Evolutionary conservation across 78 protist species (phyloP).

Genomic region (Guillardia theta): DNA sequence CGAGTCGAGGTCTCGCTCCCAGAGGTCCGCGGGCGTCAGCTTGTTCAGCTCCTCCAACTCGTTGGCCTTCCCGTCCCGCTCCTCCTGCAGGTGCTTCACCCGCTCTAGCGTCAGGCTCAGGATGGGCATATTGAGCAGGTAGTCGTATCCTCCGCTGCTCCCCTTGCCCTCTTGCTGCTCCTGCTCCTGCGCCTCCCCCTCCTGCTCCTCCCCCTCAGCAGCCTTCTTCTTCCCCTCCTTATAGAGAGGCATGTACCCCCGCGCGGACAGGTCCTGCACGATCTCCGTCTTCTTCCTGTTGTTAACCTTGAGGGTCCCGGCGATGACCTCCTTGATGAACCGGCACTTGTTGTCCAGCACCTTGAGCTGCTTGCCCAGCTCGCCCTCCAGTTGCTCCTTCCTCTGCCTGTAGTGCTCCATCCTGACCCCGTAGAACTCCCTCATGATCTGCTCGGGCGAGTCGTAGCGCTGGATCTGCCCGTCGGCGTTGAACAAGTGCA

Average conservation of each 20-base stretch:
- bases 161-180: not conserved
- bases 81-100: conserved; percentile 32
- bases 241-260: not conserved
- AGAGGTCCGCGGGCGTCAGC: not conserved
- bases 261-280: not conserved
- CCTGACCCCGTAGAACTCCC: conserved; percentile 81
- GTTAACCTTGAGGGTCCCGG: not conserved
- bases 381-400: conserved; percentile 20
- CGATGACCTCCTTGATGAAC: conserved; percentile 38
- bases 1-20: not conserved
- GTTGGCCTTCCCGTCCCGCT: not conserved
- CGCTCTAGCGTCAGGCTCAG: conserved; percentile 53
- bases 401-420: conserved; percentile 77
- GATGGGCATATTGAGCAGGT: conserved; percentile 57
- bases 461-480: conserved; percentile 81
- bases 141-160: conserved; percentile 46
- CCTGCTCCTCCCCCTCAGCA: conserved; percentile 19
- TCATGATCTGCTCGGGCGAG: conserved; percentile 60
- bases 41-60: not conserved
- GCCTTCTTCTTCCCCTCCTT: not conserved
- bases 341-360: conserved; percentile 47
- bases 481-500: conserved; percentile 81
- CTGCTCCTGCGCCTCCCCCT: not conserved
- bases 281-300: conserved; percentile 39
- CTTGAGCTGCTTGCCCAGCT: not conserved